Evolutionary conservation across 2,329 filamentous ascomycete genomes (phyloP).

Genomic region (Colletotrichum gigasporum): DNA sequence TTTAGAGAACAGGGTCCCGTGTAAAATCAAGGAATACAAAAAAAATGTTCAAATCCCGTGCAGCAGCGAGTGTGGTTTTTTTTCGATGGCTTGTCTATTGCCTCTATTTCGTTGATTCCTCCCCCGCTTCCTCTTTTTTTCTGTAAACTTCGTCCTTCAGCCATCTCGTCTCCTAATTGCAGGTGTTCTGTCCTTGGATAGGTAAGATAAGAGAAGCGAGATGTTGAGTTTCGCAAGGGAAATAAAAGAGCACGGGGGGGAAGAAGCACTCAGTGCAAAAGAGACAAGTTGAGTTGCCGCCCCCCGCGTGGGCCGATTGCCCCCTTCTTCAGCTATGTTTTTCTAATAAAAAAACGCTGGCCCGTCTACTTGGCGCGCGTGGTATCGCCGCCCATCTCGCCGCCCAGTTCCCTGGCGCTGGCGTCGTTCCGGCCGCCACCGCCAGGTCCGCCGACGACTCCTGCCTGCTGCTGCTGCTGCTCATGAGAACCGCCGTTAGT

Average conservation of each 20-base stretch:
- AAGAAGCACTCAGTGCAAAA: neutral
- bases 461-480: slow-evolving; percentile 40
- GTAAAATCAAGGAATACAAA: neutral
- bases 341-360: too few relatives aligned
- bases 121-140: neutral
- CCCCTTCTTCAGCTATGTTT: neutral
- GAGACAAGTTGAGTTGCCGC: slow-evolving; percentile 27
- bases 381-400: slow-evolving; percentile 73
- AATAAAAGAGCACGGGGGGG: neutral
- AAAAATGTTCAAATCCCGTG: neutral
- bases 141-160: neutral
- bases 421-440: slow-evolving; percentile 11
- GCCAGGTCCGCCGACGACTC: too few relatives aligned
- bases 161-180: neutral
- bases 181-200: neutral
- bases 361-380: slow-evolving; percentile 43
- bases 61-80: too few relatives aligned
- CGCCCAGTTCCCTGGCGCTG: slow-evolving; percentile 57
- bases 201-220: slow-evolving; percentile 8
- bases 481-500: slow-evolving; percentile 34
- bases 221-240: slow-evolving; percentile 33
- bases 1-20: slow-evolving; percentile 17
- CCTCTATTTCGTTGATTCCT: neutral
- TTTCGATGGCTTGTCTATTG: neutral
- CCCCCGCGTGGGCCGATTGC: neutral